A percentile compares a stretch with the other conserved stretches of the same genome.
Evolutionary conservation across 169 alveolate species (phyloP).

Genomic region (Babesia bigemina): DNA sequence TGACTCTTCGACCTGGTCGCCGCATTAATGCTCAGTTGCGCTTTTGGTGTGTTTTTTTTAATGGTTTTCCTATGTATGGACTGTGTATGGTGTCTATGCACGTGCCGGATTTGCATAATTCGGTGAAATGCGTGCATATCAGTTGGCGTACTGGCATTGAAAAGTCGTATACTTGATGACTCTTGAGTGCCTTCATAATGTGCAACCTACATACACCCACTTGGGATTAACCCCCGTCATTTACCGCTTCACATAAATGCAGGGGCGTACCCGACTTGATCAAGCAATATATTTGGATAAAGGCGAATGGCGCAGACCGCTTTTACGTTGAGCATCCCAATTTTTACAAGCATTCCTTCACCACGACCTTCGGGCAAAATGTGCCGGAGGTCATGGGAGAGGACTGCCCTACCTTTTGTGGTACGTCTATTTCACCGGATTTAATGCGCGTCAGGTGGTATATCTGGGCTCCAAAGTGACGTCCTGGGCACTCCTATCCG

Average conservation of each 20-base stretch:
- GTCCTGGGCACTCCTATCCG: slow-evolving; percentile 37
- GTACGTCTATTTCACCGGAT: slow-evolving; percentile 5
- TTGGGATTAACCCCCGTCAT: neutral
- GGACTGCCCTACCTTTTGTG: slow-evolving; percentile 69
- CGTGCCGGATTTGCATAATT: too few species aligned
- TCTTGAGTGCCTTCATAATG: too few species aligned
- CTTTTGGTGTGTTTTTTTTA: too few species aligned
- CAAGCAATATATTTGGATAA: slow-evolving; percentile 66
- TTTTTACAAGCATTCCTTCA: slow-evolving; percentile 53
- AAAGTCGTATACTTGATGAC: too few species aligned
- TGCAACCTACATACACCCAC: too few species aligned
- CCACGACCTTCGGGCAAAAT: slow-evolving; percentile 61
- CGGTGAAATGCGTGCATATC: too few species aligned
- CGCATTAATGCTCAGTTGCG: too few species aligned
- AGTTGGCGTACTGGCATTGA: too few species aligned
- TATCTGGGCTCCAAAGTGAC: slow-evolving; percentile 60
- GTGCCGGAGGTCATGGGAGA: slow-evolving; percentile 61
- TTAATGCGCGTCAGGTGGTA: slow-evolving; percentile 33
- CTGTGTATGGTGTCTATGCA: too few species aligned
- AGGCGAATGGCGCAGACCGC: slow-evolving; percentile 66
- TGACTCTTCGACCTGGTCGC: too few species aligned
- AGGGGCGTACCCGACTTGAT: slow-evolving; percentile 68
- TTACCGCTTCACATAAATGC: neutral
- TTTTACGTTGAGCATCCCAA: slow-evolving; percentile 63
- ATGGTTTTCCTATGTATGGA: too few species aligned